Evolutionary conservation across 148 eudicot genomes (phyloP).

Genomic region (Limonium bicolor): DNA sequence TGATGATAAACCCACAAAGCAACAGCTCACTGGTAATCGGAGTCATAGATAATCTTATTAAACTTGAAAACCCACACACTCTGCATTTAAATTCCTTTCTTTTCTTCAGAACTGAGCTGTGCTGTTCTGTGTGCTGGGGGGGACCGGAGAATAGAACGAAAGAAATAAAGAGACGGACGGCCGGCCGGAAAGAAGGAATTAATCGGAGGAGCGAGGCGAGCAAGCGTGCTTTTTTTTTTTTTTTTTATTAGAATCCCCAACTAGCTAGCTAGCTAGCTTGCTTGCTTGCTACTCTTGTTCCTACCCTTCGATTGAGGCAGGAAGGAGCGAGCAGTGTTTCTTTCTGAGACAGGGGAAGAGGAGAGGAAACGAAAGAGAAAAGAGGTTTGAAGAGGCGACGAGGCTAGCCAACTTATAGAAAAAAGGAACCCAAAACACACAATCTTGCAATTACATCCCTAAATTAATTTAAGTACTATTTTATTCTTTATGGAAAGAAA

Average conservation of each 20-base stretch:
- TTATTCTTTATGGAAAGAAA: too few relatives aligned
- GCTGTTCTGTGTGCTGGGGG: too few relatives aligned
- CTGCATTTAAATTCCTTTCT: background rate
- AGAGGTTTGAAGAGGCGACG: conserved; percentile 6
- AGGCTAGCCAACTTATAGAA: too few relatives aligned
- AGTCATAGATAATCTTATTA: conserved; percentile 70
- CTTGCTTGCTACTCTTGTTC: too few relatives aligned
- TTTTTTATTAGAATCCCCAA: too few relatives aligned
- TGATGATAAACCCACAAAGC: conserved; percentile 76
- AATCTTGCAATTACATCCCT: too few relatives aligned
- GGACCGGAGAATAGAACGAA: background rate
- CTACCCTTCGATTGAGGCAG: background rate
- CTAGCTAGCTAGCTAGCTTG: too few relatives aligned
- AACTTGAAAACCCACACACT: background rate
- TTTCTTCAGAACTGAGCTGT: too few relatives aligned
- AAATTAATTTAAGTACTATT: too few relatives aligned
- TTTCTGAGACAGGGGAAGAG: background rate
- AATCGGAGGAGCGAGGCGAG: background rate
- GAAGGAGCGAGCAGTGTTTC: background rate
- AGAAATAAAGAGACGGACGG: background rate
- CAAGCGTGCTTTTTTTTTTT: too few relatives aligned
- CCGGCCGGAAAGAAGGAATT: background rate
- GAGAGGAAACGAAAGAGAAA: conserved; percentile 4
- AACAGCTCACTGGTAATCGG: conserved; percentile 73
- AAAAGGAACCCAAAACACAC: too few relatives aligned